Base-by-base conservation (phyloP, 2,329 filamentous ascomycete species). In the Dactylella cylindrospora region DNA sequence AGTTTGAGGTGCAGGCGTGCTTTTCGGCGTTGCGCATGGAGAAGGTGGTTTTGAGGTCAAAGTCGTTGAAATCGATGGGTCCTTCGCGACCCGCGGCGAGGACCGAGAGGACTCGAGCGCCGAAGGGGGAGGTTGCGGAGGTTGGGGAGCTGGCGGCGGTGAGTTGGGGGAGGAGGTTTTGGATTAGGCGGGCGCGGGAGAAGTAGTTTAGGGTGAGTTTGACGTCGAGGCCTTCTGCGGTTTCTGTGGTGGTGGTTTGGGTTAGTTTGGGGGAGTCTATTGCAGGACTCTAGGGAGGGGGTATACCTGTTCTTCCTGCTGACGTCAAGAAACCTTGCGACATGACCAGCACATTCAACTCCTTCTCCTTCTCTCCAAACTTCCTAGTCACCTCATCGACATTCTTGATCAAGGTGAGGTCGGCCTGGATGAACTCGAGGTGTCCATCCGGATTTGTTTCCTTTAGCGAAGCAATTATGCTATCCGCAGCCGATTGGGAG, bases 151-250 rank as follows among this genome's bases (percentile, higher is more conserved):
- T 13, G 3, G 47, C 38, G 12, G 25, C 65, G 25, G 67, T 71
- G n/a, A 77, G 65, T 0, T 69, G 66, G 0, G 76, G 75, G 0
- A 73, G 60, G 3, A 78, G 69, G 29, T 75, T 73, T 10, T 70
- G 67, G 17, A 77, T 72, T 10, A 78, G 73, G 0, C 76, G 71
- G 62, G 77, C 75, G 9, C 72, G 73, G 12, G 75, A 73, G 54
- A 78, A 78, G 62, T 75, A 77, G 50, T 76, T 74, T n/a, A 78
- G 68, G 0, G 72, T 72, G 70, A 77, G 73, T 64, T 77, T 77
- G 39, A 69, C 69, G 40, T 77, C 74, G 12, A 78, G 72, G 0
- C 74, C 75, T 60, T 78, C 76, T 1, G 72, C 20, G 0, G 76
- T 76, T 62, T 77, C 74, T 55, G 9, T 23, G 13, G 28, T 38